Evolutionary conservation across 805 yeast species (phyloP).

Genomic region (Candida sithepensis): DNA sequence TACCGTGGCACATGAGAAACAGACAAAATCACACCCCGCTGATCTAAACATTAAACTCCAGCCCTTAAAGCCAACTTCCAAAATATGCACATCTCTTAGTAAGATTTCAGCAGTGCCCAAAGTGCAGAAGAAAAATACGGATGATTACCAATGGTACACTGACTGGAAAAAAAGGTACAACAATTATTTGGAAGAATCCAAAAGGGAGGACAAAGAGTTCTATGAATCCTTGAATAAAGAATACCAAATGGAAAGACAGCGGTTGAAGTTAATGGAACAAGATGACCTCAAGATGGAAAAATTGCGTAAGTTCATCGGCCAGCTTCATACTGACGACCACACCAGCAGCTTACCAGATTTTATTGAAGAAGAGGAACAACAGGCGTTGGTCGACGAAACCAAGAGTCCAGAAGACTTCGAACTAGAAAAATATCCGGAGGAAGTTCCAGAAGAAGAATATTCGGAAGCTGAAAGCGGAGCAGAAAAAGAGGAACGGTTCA

Average conservation of each 20-base stretch:
- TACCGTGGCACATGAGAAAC: neutral
- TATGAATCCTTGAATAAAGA: conserved; percentile 35
- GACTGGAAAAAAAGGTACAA: conserved; percentile 33
- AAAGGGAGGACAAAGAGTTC: conserved; percentile 34
- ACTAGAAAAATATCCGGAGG: conserved; percentile 7
- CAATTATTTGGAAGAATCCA: conserved; percentile 28
- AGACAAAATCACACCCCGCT: neutral
- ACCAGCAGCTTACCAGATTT: conserved; percentile 1
- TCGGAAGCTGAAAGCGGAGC: neutral
- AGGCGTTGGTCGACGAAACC: conserved; percentile 16
- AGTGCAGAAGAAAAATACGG: conserved; percentile 2
- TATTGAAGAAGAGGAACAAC: conserved; percentile 17
- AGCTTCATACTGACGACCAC: conserved; percentile 9
- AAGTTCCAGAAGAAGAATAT: conserved; percentile 9
- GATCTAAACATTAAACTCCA: neutral
- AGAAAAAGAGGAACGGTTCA: neutral
- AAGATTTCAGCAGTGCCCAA: neutral
- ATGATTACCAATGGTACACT: conserved; percentile 32
- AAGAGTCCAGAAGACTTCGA: neutral
- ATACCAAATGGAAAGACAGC: conserved; percentile 19
- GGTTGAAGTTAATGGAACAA: conserved; percentile 10
- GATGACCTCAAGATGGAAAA: conserved; percentile 20
- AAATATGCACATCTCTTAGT: neutral
- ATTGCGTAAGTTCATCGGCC: conserved; percentile 10
- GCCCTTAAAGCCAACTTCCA: neutral